Percentiles rank a stretch among this genome's conserved stretches.
These are phyloP conservation scores for Oryza australiensis DNA, from an alignment of 176 grass and related monocot genomes.

Conservation along the genomic window DNA sequence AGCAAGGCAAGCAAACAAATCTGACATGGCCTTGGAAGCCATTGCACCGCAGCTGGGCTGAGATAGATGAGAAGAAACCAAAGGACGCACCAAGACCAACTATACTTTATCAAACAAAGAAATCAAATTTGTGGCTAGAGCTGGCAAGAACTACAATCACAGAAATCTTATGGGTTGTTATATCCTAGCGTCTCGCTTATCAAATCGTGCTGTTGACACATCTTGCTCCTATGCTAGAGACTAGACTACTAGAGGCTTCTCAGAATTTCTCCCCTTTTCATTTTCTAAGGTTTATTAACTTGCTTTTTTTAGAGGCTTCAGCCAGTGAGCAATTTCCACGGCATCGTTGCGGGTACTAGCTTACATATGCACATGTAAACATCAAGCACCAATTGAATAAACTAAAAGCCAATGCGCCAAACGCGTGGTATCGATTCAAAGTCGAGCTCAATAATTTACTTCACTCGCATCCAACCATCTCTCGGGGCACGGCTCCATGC, in stretches of 20 bases:
- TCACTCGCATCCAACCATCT: not conserved
- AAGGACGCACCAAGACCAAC: not conserved
- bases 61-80: conserved; percentile 8
- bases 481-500: not conserved
- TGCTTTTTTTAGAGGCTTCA: not conserved
- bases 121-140: not conserved
- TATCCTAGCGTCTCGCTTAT: not conserved
- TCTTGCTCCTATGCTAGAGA: not conserved
- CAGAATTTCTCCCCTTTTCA: not conserved
- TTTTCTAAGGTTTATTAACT: not conserved
- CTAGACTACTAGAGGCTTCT: conserved; percentile 15
- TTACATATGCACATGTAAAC: not conserved
- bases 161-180: not conserved
- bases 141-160: not conserved
- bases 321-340: not conserved
- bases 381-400: conserved; percentile 23
- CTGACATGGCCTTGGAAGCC: conserved; percentile 36
- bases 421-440: conserved; percentile 12
- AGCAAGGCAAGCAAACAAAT: conserved; percentile 1
- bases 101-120: not conserved
- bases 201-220: conserved; percentile 1
- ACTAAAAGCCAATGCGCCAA: not conserved
- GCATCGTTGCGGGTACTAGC: not conserved
- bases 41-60: conserved; percentile 7
- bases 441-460: not conserved